A percentile compares a stretch with the other conserved stretches of the same genome.
phyloP scores from a whole-genome alignment of 768 basidiomycete genomes.

The Panellus pusillus region DNA sequence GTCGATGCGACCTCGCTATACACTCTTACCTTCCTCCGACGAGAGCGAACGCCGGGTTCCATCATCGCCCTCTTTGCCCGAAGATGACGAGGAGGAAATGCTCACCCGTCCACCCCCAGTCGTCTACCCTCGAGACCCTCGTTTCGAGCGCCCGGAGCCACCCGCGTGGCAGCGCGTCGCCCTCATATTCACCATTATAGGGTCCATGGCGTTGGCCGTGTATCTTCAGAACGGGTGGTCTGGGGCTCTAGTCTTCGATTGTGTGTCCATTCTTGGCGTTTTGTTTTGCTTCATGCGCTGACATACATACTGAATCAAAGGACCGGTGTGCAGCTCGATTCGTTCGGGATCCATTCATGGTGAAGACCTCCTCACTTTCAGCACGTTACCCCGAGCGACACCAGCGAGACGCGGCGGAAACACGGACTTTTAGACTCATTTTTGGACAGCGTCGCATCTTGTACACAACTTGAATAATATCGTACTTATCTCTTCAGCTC shows the following conservation, averaged over 20 bases:
- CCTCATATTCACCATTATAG: slow-evolving; percentile 8
- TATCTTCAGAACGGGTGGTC: slow-evolving; percentile 19
- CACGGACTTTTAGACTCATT: too few species aligned
- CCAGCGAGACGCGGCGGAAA: too few species aligned
- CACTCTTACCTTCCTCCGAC: slow-evolving; percentile 2
- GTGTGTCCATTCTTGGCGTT: too few species aligned
- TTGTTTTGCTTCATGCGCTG: too few species aligned
- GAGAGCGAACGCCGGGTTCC: neutral
- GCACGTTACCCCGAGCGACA: too few species aligned
- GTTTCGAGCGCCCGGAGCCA: slow-evolving; percentile 9
- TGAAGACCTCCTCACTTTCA: too few species aligned
- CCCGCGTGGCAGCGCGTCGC: slow-evolving; percentile 18
- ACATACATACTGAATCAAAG: too few species aligned
- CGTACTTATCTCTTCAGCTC: too few species aligned
- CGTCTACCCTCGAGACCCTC: slow-evolving; percentile 18
- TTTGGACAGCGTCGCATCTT: too few species aligned
- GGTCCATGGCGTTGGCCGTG: slow-evolving; percentile 7
- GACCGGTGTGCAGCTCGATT: too few species aligned
- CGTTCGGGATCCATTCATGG: too few species aligned
- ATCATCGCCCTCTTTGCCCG: neutral
- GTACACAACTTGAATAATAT: too few species aligned
- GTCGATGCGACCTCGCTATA: slow-evolving; percentile 14
- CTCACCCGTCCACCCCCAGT: slow-evolving; percentile 12
- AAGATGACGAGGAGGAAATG: slow-evolving; percentile 19
- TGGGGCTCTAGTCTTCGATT: neutral